These are phyloP conservation scores for Buddleja alternifolia DNA, from an alignment of 257 asterid genomes.

Conservation along the genomic window DNA sequence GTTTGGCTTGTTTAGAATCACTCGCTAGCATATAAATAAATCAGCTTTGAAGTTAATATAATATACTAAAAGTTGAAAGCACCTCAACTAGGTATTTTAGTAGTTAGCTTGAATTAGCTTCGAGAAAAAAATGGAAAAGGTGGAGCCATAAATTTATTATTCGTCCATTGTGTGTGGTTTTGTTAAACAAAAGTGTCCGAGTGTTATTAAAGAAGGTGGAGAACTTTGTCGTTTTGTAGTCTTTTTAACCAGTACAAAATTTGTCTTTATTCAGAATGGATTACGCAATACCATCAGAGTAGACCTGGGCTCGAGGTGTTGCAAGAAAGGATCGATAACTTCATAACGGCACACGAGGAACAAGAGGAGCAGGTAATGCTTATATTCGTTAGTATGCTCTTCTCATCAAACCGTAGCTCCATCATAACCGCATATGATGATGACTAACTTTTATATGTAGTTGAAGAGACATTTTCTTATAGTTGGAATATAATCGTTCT, in stretches of 20 bases:
- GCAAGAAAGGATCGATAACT: conserved; percentile 87
- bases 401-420: neutral
- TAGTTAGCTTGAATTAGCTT: neutral
- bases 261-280: conserved; percentile 69
- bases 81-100: conserved; percentile 12
- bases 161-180: too few relatives aligned
- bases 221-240: neutral
- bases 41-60: neutral
- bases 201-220: conserved; percentile 17
- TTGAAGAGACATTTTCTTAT: neutral
- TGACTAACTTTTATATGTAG: conserved; percentile 10
- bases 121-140: neutral
- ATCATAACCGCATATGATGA: neutral
- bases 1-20: neutral
- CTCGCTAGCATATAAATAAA: neutral
- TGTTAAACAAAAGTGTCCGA: neutral
- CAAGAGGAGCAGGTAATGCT: conserved; percentile 68
- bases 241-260: conserved; percentile 3
- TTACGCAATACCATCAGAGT: conserved; percentile 63
- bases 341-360: conserved; percentile 76
- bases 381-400: neutral
- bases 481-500: neutral
- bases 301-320: conserved; percentile 77
- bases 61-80: neutral
- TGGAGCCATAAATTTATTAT: neutral